Base-by-base conservation (phyloP, 163 green algal species). In the Chlamydomonas reinhardtii region DNA sequence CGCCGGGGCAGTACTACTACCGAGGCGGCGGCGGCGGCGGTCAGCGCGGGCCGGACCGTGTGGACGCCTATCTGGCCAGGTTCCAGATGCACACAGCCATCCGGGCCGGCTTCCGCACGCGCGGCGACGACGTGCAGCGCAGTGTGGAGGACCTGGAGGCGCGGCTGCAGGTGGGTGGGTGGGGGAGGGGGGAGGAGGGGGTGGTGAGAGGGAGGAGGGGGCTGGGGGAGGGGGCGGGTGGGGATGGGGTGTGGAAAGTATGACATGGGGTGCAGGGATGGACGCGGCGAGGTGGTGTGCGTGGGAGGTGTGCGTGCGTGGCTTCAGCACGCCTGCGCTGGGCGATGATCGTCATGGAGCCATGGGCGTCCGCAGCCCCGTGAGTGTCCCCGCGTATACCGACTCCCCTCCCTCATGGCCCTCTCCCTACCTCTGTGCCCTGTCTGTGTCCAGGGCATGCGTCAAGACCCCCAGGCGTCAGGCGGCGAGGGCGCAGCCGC, bases 31-130 rank as follows among this genome's bases (percentile, higher is more conserved):
- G 14, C 34, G 32, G 25, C 29, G 27, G 27, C 29, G 27, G 14
- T 2, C 25, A 29, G 19, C 5, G 3, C 25, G 29, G 12, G 6
- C 43, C 69, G 66, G 77, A 85, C 66, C 77, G 66, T 0, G 66
- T 85, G 66, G 77, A 76, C 66, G 54, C 77, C 34, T 85, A 74
- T 65, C 77, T 85, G 66, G 43, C 31, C 0, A 48, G 77, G 27
- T 85, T n/a, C 52, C 77, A 85, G 77, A 19, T 85, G 48, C 77
- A 85, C 66, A 31, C 35, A 8, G 20, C 31, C 48, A 85, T 85
- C 31, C 24, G 29, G 9, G 39, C 34, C 17, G 56, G 62, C 20
- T 84, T 84, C n/a, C 27, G 20, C 17, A 48, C 62, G 43, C 39
- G 39, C 39, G 32, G 62, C 29, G 64, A 84, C 20, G 62, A 84